These are phyloP conservation scores for Leishmania tarentolae DNA, from an alignment of 208 protist species.

Conservation along the genomic window DNA sequence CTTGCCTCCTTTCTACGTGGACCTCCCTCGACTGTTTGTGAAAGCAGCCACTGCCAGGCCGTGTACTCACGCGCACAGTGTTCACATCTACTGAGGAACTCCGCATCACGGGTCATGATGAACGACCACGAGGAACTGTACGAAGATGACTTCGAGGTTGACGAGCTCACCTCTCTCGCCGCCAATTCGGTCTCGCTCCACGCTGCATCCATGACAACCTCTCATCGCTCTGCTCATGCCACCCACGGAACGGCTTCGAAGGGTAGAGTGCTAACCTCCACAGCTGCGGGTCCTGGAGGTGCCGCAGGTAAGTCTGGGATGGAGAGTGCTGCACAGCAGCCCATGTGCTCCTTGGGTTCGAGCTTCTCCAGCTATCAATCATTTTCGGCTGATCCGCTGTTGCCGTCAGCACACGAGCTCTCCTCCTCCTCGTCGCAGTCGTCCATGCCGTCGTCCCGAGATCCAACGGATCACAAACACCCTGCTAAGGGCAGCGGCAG, in stretches of 20 bases:
- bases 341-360: not conserved
- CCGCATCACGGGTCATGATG: slow-evolving; percentile 1
- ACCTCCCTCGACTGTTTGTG: not conserved
- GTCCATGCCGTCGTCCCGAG: not conserved
- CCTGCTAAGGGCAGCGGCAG: not conserved
- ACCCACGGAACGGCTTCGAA: not conserved
- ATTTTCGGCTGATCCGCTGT: not conserved
- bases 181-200: not conserved
- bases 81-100: not conserved
- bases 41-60: not conserved
- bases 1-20: not conserved
- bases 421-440: slow-evolving; percentile 1
- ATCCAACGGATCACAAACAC: not conserved
- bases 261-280: not conserved
- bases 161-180: slow-evolving; percentile 4
- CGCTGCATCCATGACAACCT: not conserved
- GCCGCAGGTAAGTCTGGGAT: not conserved
- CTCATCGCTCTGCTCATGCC: not conserved
- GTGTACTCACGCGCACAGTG: not conserved
- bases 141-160: slow-evolving; percentile 27
- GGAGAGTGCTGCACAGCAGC: not conserved
- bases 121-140: slow-evolving; percentile 23
- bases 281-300: not conserved
- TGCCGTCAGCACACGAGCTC: not conserved
- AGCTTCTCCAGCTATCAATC: slow-evolving; percentile 18